phyloP scores from a whole-genome alignment of 2,329 filamentous ascomycete species.

The Cladobotryum protrusum region DNA sequence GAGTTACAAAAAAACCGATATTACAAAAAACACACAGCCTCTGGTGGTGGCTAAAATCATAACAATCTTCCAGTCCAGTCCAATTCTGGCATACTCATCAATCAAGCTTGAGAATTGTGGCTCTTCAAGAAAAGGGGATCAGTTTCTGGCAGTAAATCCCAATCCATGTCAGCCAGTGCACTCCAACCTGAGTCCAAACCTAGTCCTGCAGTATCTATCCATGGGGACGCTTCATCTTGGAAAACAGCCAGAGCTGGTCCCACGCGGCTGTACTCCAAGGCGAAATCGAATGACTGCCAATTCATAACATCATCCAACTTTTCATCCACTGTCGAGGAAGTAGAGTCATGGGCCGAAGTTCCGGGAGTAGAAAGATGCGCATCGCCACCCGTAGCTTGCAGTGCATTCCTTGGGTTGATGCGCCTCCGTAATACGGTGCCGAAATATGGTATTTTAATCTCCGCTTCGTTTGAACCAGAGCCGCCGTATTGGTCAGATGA shows the following conservation, averaged over 20 bases:
- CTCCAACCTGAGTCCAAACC: conserved; percentile 9
- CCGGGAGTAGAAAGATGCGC: neutral
- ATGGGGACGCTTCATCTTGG: neutral
- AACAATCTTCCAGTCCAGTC: too few relatives aligned
- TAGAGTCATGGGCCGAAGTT: neutral
- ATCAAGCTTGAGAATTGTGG: too few relatives aligned
- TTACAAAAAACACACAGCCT: too few relatives aligned
- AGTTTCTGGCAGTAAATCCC: neutral
- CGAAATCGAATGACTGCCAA: conserved; percentile 4
- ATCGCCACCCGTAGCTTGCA: neutral
- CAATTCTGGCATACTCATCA: too few relatives aligned
- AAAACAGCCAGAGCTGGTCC: neutral
- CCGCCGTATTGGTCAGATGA: neutral
- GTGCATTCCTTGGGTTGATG: neutral
- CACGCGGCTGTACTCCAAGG: conserved; percentile 4
- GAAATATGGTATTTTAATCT: conserved; percentile 12
- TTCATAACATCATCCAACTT: conserved; percentile 3
- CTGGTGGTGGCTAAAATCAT: too few relatives aligned
- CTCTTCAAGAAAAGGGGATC: too few relatives aligned
- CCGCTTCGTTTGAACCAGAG: neutral
- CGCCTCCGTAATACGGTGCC: conserved; percentile 12
- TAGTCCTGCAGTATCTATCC: conserved; percentile 2
- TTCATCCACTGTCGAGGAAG: conserved; percentile 1
- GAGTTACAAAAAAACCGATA: too few relatives aligned
- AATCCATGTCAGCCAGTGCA: conserved; percentile 4